These are phyloP conservation scores for Lavandula angustifolia DNA, from an alignment of 257 asterid genomes.

Conservation along the genomic window DNA sequence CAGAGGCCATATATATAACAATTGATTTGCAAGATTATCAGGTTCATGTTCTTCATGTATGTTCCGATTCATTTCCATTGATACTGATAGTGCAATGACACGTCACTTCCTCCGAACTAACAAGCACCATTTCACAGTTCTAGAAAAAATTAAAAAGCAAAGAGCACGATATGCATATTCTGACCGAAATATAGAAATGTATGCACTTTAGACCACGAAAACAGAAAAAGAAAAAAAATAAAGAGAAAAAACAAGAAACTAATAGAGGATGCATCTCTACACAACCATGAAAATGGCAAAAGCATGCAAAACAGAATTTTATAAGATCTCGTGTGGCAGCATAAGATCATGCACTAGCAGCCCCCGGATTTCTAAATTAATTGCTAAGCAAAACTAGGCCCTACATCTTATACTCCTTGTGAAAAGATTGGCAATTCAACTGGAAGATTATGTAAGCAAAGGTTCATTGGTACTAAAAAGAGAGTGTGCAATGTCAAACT, in stretches of 20 bases:
- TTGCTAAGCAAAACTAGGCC: not conserved
- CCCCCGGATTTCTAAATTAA: not conserved
- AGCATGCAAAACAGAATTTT: not conserved
- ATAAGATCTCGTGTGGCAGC: conserved; percentile 3
- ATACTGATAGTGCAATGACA: conserved; percentile 11
- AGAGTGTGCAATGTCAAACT: not conserved
- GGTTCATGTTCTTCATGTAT: conserved; percentile 16
- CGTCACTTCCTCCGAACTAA: too few relatives aligned
- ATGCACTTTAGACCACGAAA: not conserved
- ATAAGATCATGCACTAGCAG: conserved; percentile 4
- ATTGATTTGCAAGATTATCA: not conserved
- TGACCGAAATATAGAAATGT: too few relatives aligned
- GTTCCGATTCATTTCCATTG: conserved; percentile 4
- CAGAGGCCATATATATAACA: conserved; percentile 18
- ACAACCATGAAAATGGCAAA: not conserved
- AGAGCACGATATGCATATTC: too few relatives aligned
- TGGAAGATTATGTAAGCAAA: not conserved
- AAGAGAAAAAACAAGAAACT: not conserved
- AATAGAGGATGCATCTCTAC: not conserved
- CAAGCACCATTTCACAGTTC: too few relatives aligned
- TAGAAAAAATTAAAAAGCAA: too few relatives aligned
- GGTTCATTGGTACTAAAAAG: not conserved
- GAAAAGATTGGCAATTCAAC: not conserved
- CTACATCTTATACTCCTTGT: too few relatives aligned
- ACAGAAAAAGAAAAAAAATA: not conserved